Conservation (phyloP, 768 basidiomycete species). For the Cytidiella melzeri region DNA sequence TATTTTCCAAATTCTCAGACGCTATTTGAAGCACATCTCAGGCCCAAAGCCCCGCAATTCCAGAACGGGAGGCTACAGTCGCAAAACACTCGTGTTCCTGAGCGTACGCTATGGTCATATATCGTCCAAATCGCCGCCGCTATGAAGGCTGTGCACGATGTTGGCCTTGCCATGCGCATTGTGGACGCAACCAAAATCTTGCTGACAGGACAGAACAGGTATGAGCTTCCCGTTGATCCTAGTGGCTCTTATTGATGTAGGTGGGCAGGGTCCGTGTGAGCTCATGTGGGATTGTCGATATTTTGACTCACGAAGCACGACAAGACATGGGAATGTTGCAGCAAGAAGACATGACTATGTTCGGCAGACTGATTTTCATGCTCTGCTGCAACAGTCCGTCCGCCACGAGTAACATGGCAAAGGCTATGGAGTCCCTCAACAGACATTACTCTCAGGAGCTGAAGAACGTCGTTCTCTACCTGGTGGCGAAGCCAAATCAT, state of each 20-base stretch:
- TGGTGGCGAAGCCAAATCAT: constrained; percentile 65
- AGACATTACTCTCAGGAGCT: constrained; percentile 76
- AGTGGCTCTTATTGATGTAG: neutral
- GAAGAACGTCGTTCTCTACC: constrained; percentile 71
- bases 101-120: constrained; percentile 88
- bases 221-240: constrained; percentile 5
- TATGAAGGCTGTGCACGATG: constrained; percentile 79
- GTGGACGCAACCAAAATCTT: constrained; percentile 86
- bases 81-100: constrained; percentile 44
- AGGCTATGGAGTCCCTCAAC: constrained; percentile 66
- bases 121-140: constrained; percentile 86
- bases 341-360: constrained; percentile 85
- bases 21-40: constrained; percentile 72
- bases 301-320: constrained; percentile 67
- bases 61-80: constrained; percentile 31
- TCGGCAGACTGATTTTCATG: constrained; percentile 78
- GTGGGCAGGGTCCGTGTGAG: constrained; percentile 67
- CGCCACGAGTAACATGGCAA: constrained; percentile 57
- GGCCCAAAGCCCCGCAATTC: constrained; percentile 39
- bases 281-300: constrained; percentile 83
- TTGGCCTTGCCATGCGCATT: constrained; percentile 72
- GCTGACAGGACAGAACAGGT: constrained; percentile 87
- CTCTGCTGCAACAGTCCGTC: constrained; percentile 67
- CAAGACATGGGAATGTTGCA: constrained; percentile 51
- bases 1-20: constrained; percentile 84